Base-by-base conservation (phyloP, 2,329 filamentous ascomycete species). In the Aspergillus sp. region DNA sequence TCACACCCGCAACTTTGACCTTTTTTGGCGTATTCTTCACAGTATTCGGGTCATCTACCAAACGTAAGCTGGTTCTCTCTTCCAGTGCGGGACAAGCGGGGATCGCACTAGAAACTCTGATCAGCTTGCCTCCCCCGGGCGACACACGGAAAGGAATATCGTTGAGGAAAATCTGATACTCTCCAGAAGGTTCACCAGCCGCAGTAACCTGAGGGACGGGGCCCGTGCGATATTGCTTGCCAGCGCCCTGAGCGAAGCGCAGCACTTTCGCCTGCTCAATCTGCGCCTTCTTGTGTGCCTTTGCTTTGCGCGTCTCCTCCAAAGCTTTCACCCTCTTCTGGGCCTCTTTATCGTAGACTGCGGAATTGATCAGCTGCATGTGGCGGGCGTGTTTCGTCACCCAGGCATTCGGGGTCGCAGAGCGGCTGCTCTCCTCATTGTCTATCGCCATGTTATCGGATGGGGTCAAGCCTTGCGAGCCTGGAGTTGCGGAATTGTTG, bases 71-170 rank as follows among this genome's bases (percentile, higher is more conserved):
- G 88, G 72, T 65, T 73, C 69, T 70, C 56, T 55, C 64, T 55
- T 59, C 25, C 30, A 55, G 46, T 53, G 9, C 23, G 47, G 52
- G 23, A 47, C 54, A 53, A 57, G 45, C 28, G 63, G 57, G 52
- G 60, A 57, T 74, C 85, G 82, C 80, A 95, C 92, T 90, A 70
- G 87, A 84, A 63, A 89, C 78, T 72, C 90, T 90, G 64, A 91
- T 82, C 46, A 97, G 85, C 79, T 96, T 96, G 82, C 91, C 93
- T 68, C 93, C 92, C 66, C 90, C 89, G 66, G 90, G 87, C 19
- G 86, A 82, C 43, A 97, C 87, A 60, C 84, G 82, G 73, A 95
- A 97, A 30, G 85, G 85, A 56, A 94, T 87, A 68, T 89, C 91
- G 57, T 91, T 84, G 55, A 96, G 83, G 22, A 82, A 76, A 50